phyloP scores from a whole-genome alignment of 345 rosid genomes.

The Rhodomyrtus tomentosa region DNA sequence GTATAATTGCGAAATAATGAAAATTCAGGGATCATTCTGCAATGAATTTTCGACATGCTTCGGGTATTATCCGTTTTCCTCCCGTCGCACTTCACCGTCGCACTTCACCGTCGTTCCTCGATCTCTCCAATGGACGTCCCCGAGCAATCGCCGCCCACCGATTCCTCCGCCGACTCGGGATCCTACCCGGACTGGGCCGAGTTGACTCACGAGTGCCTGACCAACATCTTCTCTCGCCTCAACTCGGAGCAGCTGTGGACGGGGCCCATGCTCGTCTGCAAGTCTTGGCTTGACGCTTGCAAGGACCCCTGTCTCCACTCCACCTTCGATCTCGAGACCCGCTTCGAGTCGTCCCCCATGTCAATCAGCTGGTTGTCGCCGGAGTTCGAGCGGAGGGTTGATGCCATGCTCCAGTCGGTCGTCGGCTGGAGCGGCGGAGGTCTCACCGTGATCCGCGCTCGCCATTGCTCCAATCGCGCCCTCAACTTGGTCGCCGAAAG shows the following conservation, averaged over 20 bases:
- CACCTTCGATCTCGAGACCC: slow-evolving; percentile 49
- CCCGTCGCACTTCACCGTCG: not conserved
- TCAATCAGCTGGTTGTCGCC: slow-evolving; percentile 49
- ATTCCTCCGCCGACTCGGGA: not conserved
- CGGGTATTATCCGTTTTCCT: not conserved
- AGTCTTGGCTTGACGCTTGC: slow-evolving; percentile 56
- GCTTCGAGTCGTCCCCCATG: slow-evolving; percentile 41
- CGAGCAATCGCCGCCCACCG: not conserved
- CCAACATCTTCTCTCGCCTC: slow-evolving; percentile 62
- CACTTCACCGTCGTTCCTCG: not conserved
- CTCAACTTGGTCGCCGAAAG: slow-evolving; percentile 53
- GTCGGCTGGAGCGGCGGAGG: slow-evolving; percentile 50
- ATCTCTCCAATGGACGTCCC: not conserved
- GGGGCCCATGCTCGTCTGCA: slow-evolving; percentile 71
- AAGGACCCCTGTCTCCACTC: slow-evolving; percentile 56
- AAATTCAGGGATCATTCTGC: not conserved
- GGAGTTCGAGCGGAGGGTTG: slow-evolving; percentile 58
- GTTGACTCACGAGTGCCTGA: slow-evolving; percentile 54
- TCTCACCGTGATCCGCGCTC: slow-evolving; percentile 44
- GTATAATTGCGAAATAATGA: not conserved
- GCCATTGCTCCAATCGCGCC: slow-evolving; percentile 76
- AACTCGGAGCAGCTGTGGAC: slow-evolving; percentile 55
- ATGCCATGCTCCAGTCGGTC: slow-evolving; percentile 60
- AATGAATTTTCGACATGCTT: not conserved
- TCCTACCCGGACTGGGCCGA: slow-evolving; percentile 55